Evolutionary conservation across 441 rosid genomes (phyloP).

Genomic region (Cnidoscolus chayamansa): DNA sequence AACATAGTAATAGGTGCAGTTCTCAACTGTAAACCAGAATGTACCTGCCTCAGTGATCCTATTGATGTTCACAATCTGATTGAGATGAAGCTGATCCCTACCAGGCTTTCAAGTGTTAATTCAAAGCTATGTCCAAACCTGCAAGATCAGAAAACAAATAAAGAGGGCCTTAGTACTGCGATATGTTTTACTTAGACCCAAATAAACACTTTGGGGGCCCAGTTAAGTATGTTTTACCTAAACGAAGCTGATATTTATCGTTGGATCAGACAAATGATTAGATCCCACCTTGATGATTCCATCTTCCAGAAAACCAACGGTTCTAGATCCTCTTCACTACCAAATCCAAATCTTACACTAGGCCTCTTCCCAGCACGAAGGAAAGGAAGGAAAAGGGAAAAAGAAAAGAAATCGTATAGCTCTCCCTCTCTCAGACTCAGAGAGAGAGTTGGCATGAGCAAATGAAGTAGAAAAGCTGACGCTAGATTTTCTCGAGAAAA

Average conservation of each 20-base stretch:
- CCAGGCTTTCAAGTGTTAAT: constrained; percentile 21
- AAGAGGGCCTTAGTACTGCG: no score
- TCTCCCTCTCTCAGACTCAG: constrained; percentile 6
- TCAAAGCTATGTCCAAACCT: no score
- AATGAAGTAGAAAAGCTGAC: constrained; percentile 17
- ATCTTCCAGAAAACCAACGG: constrained; percentile 21
- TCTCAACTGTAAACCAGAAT: no score
- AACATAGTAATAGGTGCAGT: no score
- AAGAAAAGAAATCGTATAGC: background rate
- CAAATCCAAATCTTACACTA: constrained; percentile 12
- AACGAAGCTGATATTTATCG: background rate
- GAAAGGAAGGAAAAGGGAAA: background rate
- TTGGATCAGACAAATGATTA: constrained; percentile 1
- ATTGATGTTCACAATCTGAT: constrained; percentile 27
- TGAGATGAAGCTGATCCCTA: constrained; percentile 36
- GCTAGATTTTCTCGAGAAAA: constrained; percentile 33
- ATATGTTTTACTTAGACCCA: background rate
- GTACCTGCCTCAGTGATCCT: constrained; percentile 33
- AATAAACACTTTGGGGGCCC: background rate
- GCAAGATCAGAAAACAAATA: no score
- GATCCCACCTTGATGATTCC: background rate
- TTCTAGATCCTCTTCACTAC: background rate
- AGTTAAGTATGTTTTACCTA: background rate
- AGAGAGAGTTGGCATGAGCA: constrained; percentile 22
- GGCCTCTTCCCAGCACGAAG: background rate